These are phyloP conservation scores for Cercospora brassicicola DNA, from an alignment of 2,329 filamentous ascomycete species.

Conservation along the genomic window DNA sequence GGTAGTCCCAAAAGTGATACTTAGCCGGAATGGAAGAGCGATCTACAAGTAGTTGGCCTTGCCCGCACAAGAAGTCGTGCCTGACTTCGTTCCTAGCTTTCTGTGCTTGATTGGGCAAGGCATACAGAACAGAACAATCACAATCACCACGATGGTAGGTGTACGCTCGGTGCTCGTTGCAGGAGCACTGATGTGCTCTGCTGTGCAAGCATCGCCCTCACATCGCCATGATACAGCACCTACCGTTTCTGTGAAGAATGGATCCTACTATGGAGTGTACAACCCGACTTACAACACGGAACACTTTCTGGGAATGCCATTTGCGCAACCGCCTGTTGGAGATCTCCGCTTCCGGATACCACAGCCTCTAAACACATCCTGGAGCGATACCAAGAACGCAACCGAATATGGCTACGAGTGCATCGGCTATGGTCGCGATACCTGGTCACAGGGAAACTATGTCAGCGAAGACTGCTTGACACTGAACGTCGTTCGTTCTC, in stretches of 20 bases:
- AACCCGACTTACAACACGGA: constrained; percentile 50
- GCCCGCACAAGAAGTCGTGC: not conserved
- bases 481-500: constrained; percentile 29
- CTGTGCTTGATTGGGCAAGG: not conserved
- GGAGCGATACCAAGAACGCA: constrained; percentile 46
- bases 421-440: constrained; percentile 50
- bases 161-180: not conserved
- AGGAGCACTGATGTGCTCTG: not conserved
- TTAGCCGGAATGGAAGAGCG: not conserved
- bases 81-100: not conserved
- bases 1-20: not conserved
- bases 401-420: constrained; percentile 51
- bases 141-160: not conserved
- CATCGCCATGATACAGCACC: constrained; percentile 10
- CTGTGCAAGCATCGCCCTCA: not conserved
- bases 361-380: constrained; percentile 51
- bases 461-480: constrained; percentile 33
- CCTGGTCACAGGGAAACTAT: constrained; percentile 30
- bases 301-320: constrained; percentile 58
- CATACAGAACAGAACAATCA: not conserved
- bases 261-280: constrained; percentile 50
- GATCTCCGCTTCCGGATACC: constrained; percentile 56
- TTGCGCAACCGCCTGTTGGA: constrained; percentile 53
- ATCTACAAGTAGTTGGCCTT: not conserved
- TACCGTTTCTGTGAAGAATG: constrained; percentile 44